A percentile compares a stretch with the other conserved stretches of the same genome.
phyloP scores from a whole-genome alignment of 1,284 basidiomycete genomes.

The Cutaneotrichosporon cavernicola region DNA sequence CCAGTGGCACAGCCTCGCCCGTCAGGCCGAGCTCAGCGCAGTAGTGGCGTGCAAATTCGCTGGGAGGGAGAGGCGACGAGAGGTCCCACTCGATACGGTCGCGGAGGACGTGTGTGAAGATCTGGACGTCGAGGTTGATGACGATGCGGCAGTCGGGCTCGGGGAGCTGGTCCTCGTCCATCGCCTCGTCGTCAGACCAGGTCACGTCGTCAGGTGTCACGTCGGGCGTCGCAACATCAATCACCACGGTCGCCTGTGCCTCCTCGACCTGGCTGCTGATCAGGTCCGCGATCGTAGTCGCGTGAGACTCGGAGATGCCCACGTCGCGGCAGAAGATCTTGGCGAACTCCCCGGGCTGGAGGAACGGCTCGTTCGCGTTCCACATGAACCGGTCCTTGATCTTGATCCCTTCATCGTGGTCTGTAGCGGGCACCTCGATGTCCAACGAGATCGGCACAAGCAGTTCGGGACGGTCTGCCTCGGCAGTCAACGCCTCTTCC shows the following conservation, averaged over 20 bases:
- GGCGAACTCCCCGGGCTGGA: conserved; percentile 81
- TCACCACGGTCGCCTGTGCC: conserved; percentile 71
- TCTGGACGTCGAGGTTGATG: conserved; percentile 94
- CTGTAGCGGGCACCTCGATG: conserved; percentile 68
- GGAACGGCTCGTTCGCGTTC: conserved; percentile 74
- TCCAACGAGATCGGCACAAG: conserved; percentile 92
- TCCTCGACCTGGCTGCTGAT: conserved; percentile 90
- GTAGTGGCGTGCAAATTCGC: conserved; percentile 76
- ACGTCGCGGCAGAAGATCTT: conserved; percentile 82
- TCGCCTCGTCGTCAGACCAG: conserved; percentile 35
- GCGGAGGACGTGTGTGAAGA: conserved; percentile 81
- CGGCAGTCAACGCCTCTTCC: conserved; percentile 63
- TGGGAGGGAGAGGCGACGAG: conserved; percentile 84
- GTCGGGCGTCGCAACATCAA: conserved; percentile 55
- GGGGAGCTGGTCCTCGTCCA: conserved; percentile 53
- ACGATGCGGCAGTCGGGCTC: conserved; percentile 84
- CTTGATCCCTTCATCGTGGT: conserved; percentile 62
- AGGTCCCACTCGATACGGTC: conserved; percentile 99
- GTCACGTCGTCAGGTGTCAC: conserved; percentile 43
- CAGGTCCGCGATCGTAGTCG: conserved; percentile 74
- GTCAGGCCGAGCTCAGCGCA: conserved; percentile 83
- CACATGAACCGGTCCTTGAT: conserved; percentile 96
- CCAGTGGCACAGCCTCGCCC: conserved; percentile 81
- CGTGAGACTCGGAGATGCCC: conserved; percentile 70
- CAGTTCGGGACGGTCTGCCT: conserved; percentile 65